phyloP scores from a whole-genome alignment of 257 asterid genomes.

The Knoxia roxburghii region DNA sequence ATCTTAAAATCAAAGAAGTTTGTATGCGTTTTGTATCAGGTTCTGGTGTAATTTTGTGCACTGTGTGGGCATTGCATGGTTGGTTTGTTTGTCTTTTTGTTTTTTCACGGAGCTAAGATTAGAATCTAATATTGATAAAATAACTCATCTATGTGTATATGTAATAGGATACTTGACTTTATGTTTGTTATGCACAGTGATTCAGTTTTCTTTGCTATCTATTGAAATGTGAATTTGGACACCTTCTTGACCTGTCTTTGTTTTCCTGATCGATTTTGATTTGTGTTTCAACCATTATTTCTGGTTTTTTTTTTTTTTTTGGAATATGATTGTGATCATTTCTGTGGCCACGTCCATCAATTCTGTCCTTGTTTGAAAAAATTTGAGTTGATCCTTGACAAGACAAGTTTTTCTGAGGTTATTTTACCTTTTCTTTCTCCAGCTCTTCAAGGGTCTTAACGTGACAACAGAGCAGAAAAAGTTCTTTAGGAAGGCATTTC shows the following conservation, averaged over 20 bases:
- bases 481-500: constrained; percentile 70
- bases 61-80: not conserved
- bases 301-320: not conserved
- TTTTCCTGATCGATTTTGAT: not conserved
- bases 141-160: not conserved
- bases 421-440: constrained; percentile 26
- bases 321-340: not conserved
- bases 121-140: not conserved
- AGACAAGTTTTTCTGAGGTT: constrained; percentile 18
- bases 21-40: not conserved
- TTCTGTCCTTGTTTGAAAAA: not conserved
- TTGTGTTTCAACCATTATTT: not conserved
- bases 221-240: not conserved
- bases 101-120: not conserved
- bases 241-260: not conserved
- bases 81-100: not conserved
- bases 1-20: not conserved
- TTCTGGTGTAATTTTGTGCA: too few relatives aligned
- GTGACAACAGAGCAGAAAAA: constrained; percentile 77
- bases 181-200: not conserved
- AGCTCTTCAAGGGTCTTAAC: constrained; percentile 85
- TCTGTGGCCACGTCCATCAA: not conserved
- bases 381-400: not conserved
- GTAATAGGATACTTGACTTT: not conserved
- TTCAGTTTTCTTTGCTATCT: not conserved